A percentile compares a stretch with the other conserved stretches of the same genome.
These are phyloP conservation scores for Globisporangium polare DNA, from an alignment of 352 stramenopile genomes.

Conservation along the genomic window DNA sequence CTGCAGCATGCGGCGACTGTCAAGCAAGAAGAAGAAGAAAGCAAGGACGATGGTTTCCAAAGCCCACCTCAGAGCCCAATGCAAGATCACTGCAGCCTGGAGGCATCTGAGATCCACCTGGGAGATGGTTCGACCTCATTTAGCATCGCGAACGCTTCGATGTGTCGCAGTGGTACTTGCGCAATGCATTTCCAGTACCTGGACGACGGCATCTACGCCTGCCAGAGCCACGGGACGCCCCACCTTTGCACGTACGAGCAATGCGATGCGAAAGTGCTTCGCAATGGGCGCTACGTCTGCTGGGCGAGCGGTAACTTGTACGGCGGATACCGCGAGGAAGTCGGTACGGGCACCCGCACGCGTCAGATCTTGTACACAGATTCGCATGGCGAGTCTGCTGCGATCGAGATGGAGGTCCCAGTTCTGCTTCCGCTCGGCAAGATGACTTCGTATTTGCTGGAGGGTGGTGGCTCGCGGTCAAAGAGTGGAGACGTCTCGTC, in stretches of 20 bases:
- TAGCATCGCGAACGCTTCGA: slow-evolving; percentile 31
- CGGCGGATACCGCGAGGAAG: slow-evolving; percentile 52
- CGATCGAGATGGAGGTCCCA: slow-evolving; percentile 75
- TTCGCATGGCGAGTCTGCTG: slow-evolving; percentile 37
- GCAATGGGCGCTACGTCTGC: slow-evolving; percentile 55
- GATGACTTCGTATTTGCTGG: slow-evolving; percentile 58
- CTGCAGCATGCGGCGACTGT: slow-evolving; percentile 25
- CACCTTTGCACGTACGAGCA: slow-evolving; percentile 79
- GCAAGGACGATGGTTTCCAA: slow-evolving; percentile 15
- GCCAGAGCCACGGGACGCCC: slow-evolving; percentile 52
- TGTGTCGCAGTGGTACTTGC: slow-evolving; percentile 41
- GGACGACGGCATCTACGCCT: slow-evolving; percentile 73
- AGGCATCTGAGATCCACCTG: slow-evolving; percentile 52
- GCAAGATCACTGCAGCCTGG: slow-evolving; percentile 26
- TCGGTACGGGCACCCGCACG: slow-evolving; percentile 55
- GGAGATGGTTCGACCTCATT: slow-evolving; percentile 58
- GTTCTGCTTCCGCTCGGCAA: slow-evolving; percentile 60
- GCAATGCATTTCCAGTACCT: slow-evolving; percentile 53
- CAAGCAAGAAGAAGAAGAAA: slow-evolving; percentile 17
- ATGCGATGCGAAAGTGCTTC: slow-evolving; percentile 55
- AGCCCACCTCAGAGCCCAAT: slow-evolving; percentile 1
- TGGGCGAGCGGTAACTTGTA: slow-evolving; percentile 67
- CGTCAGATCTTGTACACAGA: slow-evolving; percentile 59
- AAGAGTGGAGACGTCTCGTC: slow-evolving; percentile 35
- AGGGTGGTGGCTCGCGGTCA: slow-evolving; percentile 23